These are phyloP conservation scores for Dillenia turbinata DNA, from an alignment of 164 flowering plant genomes.

Conservation along the genomic window DNA sequence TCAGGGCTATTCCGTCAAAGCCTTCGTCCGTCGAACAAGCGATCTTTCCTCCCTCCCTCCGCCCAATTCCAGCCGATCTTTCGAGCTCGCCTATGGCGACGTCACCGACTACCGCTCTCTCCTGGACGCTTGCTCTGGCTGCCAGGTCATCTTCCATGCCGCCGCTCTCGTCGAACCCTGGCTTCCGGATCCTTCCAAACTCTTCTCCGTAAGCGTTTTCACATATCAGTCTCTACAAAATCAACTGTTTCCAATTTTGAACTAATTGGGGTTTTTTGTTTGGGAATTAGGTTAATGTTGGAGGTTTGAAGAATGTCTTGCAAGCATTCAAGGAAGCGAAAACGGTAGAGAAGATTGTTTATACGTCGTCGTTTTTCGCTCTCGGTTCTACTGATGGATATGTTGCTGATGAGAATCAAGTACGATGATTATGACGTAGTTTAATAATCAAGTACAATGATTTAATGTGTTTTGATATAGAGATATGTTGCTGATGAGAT, in stretches of 20 bases:
- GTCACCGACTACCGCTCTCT: conserved; percentile 72
- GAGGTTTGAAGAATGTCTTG: conserved; percentile 74
- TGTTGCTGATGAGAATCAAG: conserved; percentile 78
- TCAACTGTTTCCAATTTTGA: background rate
- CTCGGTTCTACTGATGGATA: conserved; percentile 82
- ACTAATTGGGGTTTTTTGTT: too few relatives aligned
- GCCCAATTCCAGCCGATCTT: conserved; percentile 16
- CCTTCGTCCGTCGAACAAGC: conserved; percentile 76
- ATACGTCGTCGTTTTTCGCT: conserved; percentile 94
- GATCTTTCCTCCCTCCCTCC: conserved; percentile 58
- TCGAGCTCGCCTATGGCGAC: conserved; percentile 77
- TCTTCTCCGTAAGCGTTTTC: conserved; percentile 51
- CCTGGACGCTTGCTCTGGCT: conserved; percentile 59
- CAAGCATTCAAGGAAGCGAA: conserved; percentile 56
- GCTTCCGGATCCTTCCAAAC: conserved; percentile 77
- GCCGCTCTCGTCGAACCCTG: conserved; percentile 95
- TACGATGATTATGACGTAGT: conserved; percentile 10
- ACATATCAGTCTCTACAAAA: background rate
- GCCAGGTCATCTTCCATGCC: conserved; percentile 70
- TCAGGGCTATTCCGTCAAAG: conserved; percentile 65
- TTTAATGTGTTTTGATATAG: too few relatives aligned
- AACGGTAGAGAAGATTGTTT: conserved; percentile 63
- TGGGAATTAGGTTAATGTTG: conserved; percentile 67
- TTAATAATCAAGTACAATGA: background rate
- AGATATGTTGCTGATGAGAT: conserved; percentile 71